Evolutionary conservation across 345 rosid species (phyloP), one percentile per base, ranked within the genome.

Genomic region (Gossypium thurberi): DNA sequence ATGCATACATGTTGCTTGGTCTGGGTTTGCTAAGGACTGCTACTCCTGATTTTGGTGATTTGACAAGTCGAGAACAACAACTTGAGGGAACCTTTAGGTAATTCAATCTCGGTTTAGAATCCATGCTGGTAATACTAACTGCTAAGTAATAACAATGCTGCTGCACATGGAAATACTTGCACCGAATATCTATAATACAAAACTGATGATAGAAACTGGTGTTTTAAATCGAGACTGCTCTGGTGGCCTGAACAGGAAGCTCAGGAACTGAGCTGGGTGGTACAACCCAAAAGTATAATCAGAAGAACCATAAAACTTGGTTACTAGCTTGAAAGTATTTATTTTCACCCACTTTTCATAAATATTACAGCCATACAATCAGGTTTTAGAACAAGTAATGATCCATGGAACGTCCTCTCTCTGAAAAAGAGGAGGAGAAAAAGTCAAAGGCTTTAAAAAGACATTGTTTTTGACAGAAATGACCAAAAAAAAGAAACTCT

Each of bases 61-160:
- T 95, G 78, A 81, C 96, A 47, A 86, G 91, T 87, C 88, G 51
- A 80, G 89, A 87, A 72, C 99, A 95, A 82, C 90, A 88, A 78
- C 91, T 91, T 73, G 99, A 95, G 81, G 98, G 99, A 83, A 87
- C 87, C 53, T 95, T 95, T 83, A 91, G 99, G 99, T 93, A 78
- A 79, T 70, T 46, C 73, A 26, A 62, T 42, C 69, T 61, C 69
- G 23, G 17, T 42, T 72, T 15, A 25, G 58, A 67, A 48, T 48
- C 71, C 71, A 48, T 25, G 43, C 21, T 67, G 50, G 43, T 48
- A 67, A 48, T 67, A 48, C 63, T 40, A 72, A 55, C 56, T 17
- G 8, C 56, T 20, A 5, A 52, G 21, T 17, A 52, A 18, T 52
- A 51, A 63, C 69, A 12, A 62, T 72, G 44, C 18, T 73, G 25